phyloP scores from a whole-genome alignment of 352 stramenopile species.

The Phytophthora macrochlamydospora region DNA sequence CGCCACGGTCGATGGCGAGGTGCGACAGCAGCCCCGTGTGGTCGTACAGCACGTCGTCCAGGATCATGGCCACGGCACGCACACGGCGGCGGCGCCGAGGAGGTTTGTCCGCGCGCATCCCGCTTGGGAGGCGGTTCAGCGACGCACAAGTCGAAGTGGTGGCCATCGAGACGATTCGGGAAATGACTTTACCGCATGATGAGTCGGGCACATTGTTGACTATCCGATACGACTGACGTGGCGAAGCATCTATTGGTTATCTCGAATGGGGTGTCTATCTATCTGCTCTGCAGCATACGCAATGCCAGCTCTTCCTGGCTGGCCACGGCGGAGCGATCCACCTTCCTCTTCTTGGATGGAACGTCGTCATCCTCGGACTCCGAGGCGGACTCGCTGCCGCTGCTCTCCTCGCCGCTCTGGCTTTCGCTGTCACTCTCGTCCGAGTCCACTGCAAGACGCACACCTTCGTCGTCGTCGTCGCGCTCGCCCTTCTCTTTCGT shows the following conservation, averaged over 20 bases:
- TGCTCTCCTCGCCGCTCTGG: constrained; percentile 33
- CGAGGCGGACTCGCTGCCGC: constrained; percentile 28
- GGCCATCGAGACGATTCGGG: constrained; percentile 3
- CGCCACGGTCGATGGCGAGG: constrained; percentile 77
- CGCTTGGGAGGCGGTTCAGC: constrained; percentile 24
- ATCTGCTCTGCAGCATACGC: constrained; percentile 74
- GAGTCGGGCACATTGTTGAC: no score
- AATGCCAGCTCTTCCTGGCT: constrained; percentile 85
- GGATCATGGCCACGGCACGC: constrained; percentile 81
- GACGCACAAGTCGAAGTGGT: constrained; percentile 12
- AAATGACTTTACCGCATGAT: no score
- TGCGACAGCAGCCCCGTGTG: constrained; percentile 82
- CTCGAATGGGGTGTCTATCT: constrained; percentile 15
- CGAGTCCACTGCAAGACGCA: constrained; percentile 50
- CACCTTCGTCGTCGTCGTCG: constrained; percentile 46
- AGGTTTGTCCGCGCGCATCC: constrained; percentile 20
- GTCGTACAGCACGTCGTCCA: constrained; percentile 88
- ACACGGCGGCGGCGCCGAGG: constrained; percentile 49
- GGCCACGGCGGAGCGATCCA: constrained; percentile 53
- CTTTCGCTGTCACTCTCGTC: constrained; percentile 40
- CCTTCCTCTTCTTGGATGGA: constrained; percentile 34
- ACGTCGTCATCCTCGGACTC: constrained; percentile 33
- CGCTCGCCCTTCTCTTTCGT: constrained; percentile 84
- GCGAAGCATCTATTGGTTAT: constrained; percentile 3
- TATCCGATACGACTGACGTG: neutral